A percentile compares a stretch with the other conserved stretches of the same genome.
phyloP scores from a whole-genome alignment of 2,329 filamentous ascomycete species.

The Fusarium acutatum region DNA sequence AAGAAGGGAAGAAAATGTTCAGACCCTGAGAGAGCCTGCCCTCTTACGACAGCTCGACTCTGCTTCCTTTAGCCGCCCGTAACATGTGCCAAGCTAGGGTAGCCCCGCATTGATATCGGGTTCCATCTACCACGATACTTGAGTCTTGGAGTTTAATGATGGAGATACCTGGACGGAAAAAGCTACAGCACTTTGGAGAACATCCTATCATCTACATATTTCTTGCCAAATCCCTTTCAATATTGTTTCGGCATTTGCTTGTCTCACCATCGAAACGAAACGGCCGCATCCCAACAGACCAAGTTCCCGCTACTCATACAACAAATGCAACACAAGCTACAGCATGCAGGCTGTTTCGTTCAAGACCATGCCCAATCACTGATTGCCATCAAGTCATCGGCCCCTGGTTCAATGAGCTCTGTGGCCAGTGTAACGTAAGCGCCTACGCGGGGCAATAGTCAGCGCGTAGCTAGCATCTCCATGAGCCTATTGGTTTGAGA shows the following conservation, averaged over 20 bases:
- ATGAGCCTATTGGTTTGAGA: constrained; percentile 21
- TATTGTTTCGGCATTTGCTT: not conserved
- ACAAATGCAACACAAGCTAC: not conserved
- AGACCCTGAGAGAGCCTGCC: constrained; percentile 10
- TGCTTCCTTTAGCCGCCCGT: constrained; percentile 32
- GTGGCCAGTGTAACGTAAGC: constrained; percentile 21
- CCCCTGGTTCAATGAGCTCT: not conserved
- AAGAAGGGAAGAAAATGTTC: not conserved
- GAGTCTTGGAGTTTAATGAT: not conserved
- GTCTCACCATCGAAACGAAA: not conserved
- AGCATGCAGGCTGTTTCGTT: not conserved
- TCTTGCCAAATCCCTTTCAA: not conserved
- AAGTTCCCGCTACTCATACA: constrained; percentile 14
- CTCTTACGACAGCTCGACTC: constrained; percentile 6
- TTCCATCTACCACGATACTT: constrained; percentile 8
- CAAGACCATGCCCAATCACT: constrained; percentile 17
- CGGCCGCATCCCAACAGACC: constrained; percentile 18
- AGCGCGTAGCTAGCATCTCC: constrained; percentile 18
- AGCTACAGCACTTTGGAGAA: not conserved
- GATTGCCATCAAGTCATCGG: constrained; percentile 5
- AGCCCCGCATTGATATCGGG: constrained; percentile 29
- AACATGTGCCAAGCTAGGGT: constrained; percentile 27
- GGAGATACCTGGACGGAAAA: not conserved
- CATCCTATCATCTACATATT: not conserved
- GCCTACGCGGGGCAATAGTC: constrained; percentile 22